phyloP scores from a whole-genome alignment of 2,329 filamentous ascomycete species.

The Juglanconis sp. region DNA sequence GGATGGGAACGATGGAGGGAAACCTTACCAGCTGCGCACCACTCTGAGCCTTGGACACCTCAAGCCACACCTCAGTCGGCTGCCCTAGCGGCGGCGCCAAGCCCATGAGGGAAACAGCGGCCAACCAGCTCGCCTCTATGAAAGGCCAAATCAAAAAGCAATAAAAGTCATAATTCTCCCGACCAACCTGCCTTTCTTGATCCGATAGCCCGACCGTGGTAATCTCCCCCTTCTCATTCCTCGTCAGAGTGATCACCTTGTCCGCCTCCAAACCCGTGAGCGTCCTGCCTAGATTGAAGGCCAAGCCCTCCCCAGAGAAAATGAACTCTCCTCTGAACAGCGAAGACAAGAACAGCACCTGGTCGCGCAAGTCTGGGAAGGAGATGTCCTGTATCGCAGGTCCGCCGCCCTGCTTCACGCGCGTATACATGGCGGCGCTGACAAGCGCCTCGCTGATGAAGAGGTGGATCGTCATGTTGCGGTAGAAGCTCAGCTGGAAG shows the following conservation, averaged over 20 bases:
- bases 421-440: slow-evolving; percentile 84
- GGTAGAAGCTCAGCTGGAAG: slow-evolving; percentile 96
- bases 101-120: slow-evolving; percentile 82
- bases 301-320: slow-evolving; percentile 82
- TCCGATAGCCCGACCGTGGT: slow-evolving; percentile 70
- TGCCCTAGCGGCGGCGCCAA: slow-evolving; percentile 66
- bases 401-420: slow-evolving; percentile 87
- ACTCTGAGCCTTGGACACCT: slow-evolving; percentile 72
- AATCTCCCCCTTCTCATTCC: slow-evolving; percentile 54
- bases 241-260: slow-evolving; percentile 67
- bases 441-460: slow-evolving; percentile 94
- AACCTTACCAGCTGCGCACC: slow-evolving; percentile 71
- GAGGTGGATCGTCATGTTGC: slow-evolving; percentile 98
- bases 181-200: slow-evolving; percentile 70
- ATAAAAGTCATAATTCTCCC: slow-evolving; percentile 98
- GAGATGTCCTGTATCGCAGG: slow-evolving; percentile 75
- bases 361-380: slow-evolving; percentile 68
- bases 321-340: slow-evolving; percentile 97
- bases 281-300: slow-evolving; percentile 76
- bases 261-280: slow-evolving; percentile 75
- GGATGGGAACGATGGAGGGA: background rate
- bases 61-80: slow-evolving; percentile 72
- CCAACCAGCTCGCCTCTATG: slow-evolving; percentile 90
- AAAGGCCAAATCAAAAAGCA: slow-evolving; percentile 99
- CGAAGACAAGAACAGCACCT: slow-evolving; percentile 86